Evolutionary conservation across 2,329 filamentous ascomycete species (phyloP).

Genomic region (Bipolaris zeicola): DNA sequence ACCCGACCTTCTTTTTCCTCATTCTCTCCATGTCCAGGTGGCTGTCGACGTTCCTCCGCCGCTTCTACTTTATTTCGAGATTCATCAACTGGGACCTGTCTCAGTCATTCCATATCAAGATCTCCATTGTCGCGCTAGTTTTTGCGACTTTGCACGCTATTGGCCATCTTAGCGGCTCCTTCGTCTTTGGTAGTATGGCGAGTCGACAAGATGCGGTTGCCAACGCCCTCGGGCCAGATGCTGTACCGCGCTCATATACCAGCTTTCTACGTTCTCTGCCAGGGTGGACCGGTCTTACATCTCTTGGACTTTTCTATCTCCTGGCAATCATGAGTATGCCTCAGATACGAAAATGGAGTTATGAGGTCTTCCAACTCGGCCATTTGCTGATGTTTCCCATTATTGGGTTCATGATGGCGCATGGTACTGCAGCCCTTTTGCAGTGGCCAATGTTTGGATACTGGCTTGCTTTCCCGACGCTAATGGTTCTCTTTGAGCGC

Average conservation of each 20-base stretch:
- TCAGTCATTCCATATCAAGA: conserved; percentile 62
- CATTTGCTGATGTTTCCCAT: conserved; percentile 65
- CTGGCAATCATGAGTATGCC: conserved; percentile 59
- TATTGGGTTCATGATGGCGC: conserved; percentile 61
- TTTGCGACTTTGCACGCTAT: conserved; percentile 61
- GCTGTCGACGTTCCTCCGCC: conserved; percentile 59
- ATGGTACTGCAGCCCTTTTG: conserved; percentile 58
- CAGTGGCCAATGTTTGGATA: conserved; percentile 64
- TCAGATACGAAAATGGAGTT: conserved; percentile 57
- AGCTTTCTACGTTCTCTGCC: conserved; percentile 56
- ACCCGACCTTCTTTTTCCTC: conserved; percentile 64
- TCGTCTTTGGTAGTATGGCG: conserved; percentile 57
- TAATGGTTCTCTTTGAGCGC: conserved; percentile 59
- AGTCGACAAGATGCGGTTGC: conserved; percentile 55
- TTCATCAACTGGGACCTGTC: conserved; percentile 64
- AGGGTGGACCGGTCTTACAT: conserved; percentile 58
- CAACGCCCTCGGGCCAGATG: conserved; percentile 52
- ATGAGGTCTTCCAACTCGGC: conserved; percentile 63
- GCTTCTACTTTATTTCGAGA: conserved; percentile 58
- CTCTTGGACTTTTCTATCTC: conserved; percentile 57
- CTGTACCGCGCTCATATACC: conserved; percentile 53
- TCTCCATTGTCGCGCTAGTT: conserved; percentile 57
- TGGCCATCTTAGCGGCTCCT: conserved; percentile 60
- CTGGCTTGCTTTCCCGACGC: conserved; percentile 60
- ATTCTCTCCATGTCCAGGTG: conserved; percentile 64